Evolutionary conservation across 2,329 filamentous ascomycete genomes (phyloP), one percentile per base, ranked within the genome.

Genomic region (Drechslerella stenobrocha): DNA sequence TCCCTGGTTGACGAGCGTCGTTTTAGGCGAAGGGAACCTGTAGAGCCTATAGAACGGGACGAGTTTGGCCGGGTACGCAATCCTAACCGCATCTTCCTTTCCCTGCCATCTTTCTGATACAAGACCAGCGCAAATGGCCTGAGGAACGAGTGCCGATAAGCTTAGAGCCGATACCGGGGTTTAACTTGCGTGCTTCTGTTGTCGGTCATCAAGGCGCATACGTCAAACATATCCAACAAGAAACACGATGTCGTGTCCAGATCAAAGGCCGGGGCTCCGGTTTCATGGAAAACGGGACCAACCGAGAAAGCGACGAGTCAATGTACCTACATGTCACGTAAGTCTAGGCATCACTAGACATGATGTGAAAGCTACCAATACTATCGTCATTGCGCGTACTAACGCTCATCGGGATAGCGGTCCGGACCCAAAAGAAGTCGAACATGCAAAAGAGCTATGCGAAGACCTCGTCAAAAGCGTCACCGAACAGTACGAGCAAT

Each of bases 271-370:
- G 89, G 70, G 91, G 91, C 35, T 97, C 91, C 53, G 93, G 93
- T 11, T 98, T 95, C 75, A 86, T 95, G 74, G 93, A 98, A 76
- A 85, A 87, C 46, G 84, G 87, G 28, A 95, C 90, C n/a, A 88
- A 89, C 70, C 83, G 81, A 40, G 93, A 98, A 77, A 95, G 90
- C 71, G 92, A 98, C 47, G 92, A 97, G 75, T 84, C 90, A 1
- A 97, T 98, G 90, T 97, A 90, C 75, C 82, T 98, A 45, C 91
- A 97, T 76, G 91, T 97, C 71, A 89, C 93, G 88, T 95, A 82
- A 76, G 88, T 82, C 69, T 72, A 22, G 15, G 6, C 13, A 48
- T 13, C 20, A 37, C 34, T 37, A n/a, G n/a, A 9, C 15, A 15
- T 13, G 34, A 15, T 5, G 13, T 15, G 11, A 13, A 34, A 22